Percentiles rank a stretch among this genome's conserved stretches.
Evolutionary conservation across 176 grass and related monocot genomes (phyloP).

Genomic region (Alopecurus myosuroides): DNA sequence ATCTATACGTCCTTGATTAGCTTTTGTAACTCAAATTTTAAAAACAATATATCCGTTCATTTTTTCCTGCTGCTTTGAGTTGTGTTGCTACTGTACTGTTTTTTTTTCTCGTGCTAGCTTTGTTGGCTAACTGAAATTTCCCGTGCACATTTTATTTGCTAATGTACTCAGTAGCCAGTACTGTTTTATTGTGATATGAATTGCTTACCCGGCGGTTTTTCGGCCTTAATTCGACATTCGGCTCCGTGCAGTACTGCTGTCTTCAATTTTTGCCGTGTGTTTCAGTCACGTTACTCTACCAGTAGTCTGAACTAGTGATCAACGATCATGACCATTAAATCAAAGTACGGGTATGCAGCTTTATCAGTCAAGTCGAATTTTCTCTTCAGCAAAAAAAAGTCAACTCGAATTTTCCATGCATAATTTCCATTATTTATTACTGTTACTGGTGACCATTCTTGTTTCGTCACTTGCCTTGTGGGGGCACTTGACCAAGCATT

Average conservation of each 20-base stretch:
- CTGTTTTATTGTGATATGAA: background rate
- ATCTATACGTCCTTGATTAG: background rate
- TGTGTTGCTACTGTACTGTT: background rate
- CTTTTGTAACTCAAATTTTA: background rate
- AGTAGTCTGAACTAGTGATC: background rate
- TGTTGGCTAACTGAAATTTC: background rate
- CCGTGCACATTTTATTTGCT: background rate
- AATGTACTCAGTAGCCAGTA: too few species aligned
- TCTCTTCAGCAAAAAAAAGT: too few species aligned
- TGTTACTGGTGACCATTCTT: background rate
- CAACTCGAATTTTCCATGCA: background rate
- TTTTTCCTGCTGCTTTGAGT: background rate
- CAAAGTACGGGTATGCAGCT: background rate
- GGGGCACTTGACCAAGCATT: constrained; percentile 36
- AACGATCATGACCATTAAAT: background rate
- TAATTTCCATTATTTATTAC: background rate
- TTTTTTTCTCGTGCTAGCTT: background rate
- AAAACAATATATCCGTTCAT: background rate
- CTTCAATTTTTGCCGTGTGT: too few species aligned
- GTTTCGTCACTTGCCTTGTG: background rate
- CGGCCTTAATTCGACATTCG: background rate
- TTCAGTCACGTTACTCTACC: too few species aligned
- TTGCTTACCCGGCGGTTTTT: background rate
- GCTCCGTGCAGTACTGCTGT: too few species aligned
- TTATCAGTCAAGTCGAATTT: background rate